Base-by-base conservation (phyloP, 768 basidiomycete species). In the Kwoniella bestiolae region DNA sequence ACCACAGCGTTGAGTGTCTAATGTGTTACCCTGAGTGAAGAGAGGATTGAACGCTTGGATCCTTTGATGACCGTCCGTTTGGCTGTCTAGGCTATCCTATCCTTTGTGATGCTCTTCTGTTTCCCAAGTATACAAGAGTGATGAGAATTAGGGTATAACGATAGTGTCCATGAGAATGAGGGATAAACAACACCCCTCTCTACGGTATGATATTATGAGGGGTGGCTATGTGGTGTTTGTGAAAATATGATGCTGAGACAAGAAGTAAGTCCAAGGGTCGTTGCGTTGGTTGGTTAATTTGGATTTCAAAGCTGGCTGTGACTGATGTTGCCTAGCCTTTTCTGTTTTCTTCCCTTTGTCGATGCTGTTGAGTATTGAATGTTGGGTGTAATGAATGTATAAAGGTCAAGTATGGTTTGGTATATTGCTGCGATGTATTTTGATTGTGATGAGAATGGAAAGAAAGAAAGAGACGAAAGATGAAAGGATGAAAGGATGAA, bases 351-450 rank as follows among this genome's bases (percentile, higher is more conserved):
- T 21, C 6, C 6, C 23, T 6, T 12, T 47, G 11, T 47, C 23
- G 23, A 11, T 5, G 46, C 6, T 31, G 28, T 26, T 23, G 26
- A 12, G n/a, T 26, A 51, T 51, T 47, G 46, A 11, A 28, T 51
- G 25, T 51, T 16, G 46, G n/a, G 21, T 25, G 14, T 51, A 55
- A 55, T 34, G 52, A 55, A 34, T n/a, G 52, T 55, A 55, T 55
- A 55, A 35, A 55, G 52, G 52, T 55, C 52, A 55, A 55, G 32
- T 55, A 55, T 55, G 31, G n/a, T n/a, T n/a, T n/a, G n/a, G n/a
- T n/a, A n/a, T n/a, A n/a, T 8, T 34, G 25, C 0, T 51, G 29
- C n/a, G 32, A 55, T 47, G 32, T 55, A 32, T n/a, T 55, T 9
- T 23, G 21, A 14, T 32, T 18, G 6, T 55, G 32, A 18, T 32